These are phyloP conservation scores for Halenospora varia DNA, from an alignment of 495 filamentous ascomycete genomes.

Conservation along the genomic window DNA sequence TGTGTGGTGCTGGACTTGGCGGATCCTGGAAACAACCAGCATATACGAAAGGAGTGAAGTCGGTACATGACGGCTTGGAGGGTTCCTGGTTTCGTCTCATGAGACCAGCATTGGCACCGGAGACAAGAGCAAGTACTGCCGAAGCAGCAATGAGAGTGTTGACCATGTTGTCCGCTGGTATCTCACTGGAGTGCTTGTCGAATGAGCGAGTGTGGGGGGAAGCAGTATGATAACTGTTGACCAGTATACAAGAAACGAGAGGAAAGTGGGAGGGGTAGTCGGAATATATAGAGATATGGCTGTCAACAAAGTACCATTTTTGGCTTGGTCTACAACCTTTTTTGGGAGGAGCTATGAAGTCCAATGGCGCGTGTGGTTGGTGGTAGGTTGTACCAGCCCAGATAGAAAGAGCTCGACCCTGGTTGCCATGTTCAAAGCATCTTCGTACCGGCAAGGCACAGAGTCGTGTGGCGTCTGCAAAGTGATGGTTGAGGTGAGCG, in stretches of 20 bases:
- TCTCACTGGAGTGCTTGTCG: background rate
- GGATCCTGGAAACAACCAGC: constrained; percentile 46
- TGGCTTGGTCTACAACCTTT: background rate
- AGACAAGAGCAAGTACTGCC: constrained; percentile 31
- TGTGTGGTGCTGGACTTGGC: constrained; percentile 23
- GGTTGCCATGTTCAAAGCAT: background rate
- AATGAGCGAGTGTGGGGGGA: background rate
- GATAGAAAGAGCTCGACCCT: background rate
- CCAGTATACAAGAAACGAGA: too few relatives aligned
- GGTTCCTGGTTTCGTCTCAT: constrained; percentile 32
- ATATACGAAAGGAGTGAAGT: constrained; percentile 47
- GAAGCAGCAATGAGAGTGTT: constrained; percentile 24
- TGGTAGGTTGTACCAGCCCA: background rate
- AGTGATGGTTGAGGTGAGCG: background rate
- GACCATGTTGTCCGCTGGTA: constrained; percentile 16
- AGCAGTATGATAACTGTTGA: background rate
- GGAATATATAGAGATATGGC: background rate
- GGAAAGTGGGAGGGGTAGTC: background rate
- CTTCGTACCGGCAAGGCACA: background rate
- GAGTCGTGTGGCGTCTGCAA: background rate
- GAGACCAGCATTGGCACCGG: constrained; percentile 28
- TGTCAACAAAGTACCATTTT: background rate
- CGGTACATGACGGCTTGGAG: constrained; percentile 30
- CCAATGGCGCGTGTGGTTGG: background rate
- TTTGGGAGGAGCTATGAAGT: background rate